Evolutionary conservation across 305 asterid genomes (phyloP).

Genomic region (Fraxinus greggii): DNA sequence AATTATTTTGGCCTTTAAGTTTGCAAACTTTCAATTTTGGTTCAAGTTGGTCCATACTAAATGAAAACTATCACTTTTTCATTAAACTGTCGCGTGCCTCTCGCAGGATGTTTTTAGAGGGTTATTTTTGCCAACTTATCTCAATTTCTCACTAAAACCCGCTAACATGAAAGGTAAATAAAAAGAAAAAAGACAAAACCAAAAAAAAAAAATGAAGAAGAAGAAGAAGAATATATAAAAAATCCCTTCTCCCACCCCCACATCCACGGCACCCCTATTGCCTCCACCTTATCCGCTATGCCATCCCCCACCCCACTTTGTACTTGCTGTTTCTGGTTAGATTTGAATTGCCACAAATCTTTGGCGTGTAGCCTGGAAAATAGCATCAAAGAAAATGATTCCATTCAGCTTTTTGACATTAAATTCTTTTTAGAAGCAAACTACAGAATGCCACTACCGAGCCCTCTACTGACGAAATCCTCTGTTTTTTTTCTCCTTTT

Average conservation of each 20-base stretch:
- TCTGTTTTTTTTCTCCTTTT: not conserved
- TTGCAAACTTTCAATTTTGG: not conserved
- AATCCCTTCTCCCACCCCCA: not conserved
- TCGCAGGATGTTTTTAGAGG: too few species aligned
- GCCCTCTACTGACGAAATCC: not conserved
- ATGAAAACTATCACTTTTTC: not conserved
- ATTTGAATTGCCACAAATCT: not conserved
- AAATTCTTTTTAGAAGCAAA: not conserved
- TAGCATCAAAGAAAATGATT: not conserved
- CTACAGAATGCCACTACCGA: not conserved
- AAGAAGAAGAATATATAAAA: not conserved
- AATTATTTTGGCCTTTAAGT: not conserved
- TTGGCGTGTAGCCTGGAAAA: not conserved
- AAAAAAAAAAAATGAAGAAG: not conserved
- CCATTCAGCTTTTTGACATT: not conserved
- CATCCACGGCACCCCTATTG: not conserved
- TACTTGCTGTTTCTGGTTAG: not conserved
- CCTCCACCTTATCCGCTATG: not conserved
- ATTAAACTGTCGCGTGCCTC: not conserved
- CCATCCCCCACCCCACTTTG: not conserved
- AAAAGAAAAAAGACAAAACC: too few species aligned
- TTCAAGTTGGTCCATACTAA: not conserved
- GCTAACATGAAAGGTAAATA: too few species aligned
- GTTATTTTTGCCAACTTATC: too few species aligned
- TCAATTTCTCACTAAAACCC: too few species aligned